phyloP scores from a whole-genome alignment of 140 eudicot genomes.

The Cichorium intybus region DNA sequence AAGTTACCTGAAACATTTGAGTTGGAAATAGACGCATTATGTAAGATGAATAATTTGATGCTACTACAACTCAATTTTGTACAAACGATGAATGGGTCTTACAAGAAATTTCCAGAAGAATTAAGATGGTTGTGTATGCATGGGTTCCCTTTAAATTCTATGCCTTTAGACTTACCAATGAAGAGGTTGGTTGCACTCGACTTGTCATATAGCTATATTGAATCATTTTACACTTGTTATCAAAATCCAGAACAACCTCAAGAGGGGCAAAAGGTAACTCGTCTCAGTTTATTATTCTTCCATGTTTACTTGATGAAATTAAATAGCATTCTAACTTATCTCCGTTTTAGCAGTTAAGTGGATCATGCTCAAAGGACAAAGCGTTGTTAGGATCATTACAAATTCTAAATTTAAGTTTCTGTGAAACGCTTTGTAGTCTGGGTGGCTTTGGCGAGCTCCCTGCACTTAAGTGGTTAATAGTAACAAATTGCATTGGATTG shows the following conservation, averaged over 20 bases:
- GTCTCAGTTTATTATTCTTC: not conserved
- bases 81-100: not conserved
- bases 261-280: not conserved
- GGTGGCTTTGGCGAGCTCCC: slow-evolving; percentile 14
- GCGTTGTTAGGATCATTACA: slow-evolving; percentile 17
- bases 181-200: too few species aligned
- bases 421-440: not conserved
- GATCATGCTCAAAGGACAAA: not conserved
- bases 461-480: slow-evolving; percentile 17
- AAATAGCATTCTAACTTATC: not conserved
- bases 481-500: slow-evolving; percentile 18
- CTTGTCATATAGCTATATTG: too few species aligned
- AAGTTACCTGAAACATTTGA: not conserved
- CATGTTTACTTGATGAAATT: not conserved
- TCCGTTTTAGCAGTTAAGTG: not conserved
- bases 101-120: slow-evolving; percentile 8
- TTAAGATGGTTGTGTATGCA: slow-evolving; percentile 26
- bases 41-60: slow-evolving; percentile 21
- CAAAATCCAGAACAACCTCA: not conserved
- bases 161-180: too few species aligned
- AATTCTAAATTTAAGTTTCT: slow-evolving; percentile 24
- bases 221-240: not conserved
- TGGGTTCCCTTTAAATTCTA: slow-evolving; percentile 5
- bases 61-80: slow-evolving; percentile 22
- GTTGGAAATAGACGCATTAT: slow-evolving; percentile 7